phyloP scores from a whole-genome alignment of 345 rosid species.

The Brassica carinata region DNA sequence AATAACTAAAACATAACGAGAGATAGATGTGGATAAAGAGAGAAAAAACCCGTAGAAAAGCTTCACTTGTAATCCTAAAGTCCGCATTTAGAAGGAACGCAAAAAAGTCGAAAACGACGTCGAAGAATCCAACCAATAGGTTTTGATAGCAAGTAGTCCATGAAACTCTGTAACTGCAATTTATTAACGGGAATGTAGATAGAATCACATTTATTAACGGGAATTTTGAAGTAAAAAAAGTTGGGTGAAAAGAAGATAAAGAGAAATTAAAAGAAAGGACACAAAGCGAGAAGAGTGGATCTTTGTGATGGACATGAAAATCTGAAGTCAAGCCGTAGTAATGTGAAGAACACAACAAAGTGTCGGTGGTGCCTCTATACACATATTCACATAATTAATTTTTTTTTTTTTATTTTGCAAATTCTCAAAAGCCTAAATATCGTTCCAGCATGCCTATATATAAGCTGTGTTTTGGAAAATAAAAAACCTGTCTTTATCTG shows the following conservation, averaged over 20 bases:
- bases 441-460: slow-evolving; percentile 21
- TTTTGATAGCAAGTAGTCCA: too few relatives aligned
- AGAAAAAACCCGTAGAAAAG: too few relatives aligned
- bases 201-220: not conserved
- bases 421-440: slow-evolving; percentile 16
- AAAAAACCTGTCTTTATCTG: slow-evolving; percentile 26
- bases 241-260: slow-evolving; percentile 26
- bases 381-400: not conserved
- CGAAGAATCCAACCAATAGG: too few relatives aligned
- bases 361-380: slow-evolving; percentile 37
- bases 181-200: too few relatives aligned
- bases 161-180: too few relatives aligned
- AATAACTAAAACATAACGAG: too few relatives aligned
- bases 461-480: slow-evolving; percentile 29
- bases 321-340: slow-evolving; percentile 26
- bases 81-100: too few relatives aligned
- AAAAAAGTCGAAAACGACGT: too few relatives aligned
- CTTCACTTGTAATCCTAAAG: too few relatives aligned
- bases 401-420: not conserved
- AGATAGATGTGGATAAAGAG: too few relatives aligned
- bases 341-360: slow-evolving; percentile 7
- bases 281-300: slow-evolving; percentile 22
- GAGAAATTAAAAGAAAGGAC: not conserved
- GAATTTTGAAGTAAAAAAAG: not conserved
- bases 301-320: slow-evolving; percentile 9